Percentiles rank a stretch among this genome's conserved stretches.
These are phyloP conservation scores for Xylaria grammica DNA, from an alignment of 495 filamentous ascomycete genomes.

Conservation along the genomic window DNA sequence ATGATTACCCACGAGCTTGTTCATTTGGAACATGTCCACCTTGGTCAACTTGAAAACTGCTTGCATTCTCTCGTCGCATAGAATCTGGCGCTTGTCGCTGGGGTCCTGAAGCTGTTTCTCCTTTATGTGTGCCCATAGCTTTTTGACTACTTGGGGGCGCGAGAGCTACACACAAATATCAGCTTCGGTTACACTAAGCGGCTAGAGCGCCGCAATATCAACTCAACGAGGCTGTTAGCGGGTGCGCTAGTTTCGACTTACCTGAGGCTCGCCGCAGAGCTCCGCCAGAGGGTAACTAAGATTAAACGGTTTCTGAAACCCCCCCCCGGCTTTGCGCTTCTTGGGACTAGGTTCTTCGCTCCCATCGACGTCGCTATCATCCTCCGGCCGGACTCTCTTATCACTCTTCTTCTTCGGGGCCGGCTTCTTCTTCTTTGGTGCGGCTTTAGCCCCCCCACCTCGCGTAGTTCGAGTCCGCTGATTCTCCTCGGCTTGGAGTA, in stretches of 20 bases:
- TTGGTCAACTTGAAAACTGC: constrained; percentile 88
- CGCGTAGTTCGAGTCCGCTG: constrained; percentile 71
- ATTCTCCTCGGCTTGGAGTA: constrained; percentile 92
- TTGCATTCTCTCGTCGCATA: constrained; percentile 88
- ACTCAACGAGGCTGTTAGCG: not conserved
- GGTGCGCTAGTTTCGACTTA: constrained; percentile 39
- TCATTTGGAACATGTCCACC: constrained; percentile 99
- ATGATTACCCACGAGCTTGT: constrained; percentile 64
- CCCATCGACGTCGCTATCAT: constrained; percentile 76
- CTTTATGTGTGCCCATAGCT: constrained; percentile 93
- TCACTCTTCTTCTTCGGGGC: constrained; percentile 78
- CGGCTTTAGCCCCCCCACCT: constrained; percentile 58
- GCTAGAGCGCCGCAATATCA: not conserved
- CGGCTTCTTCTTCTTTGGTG: constrained; percentile 55
- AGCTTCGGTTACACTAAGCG: not conserved
- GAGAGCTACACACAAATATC: constrained; percentile 66
- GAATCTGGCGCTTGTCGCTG: constrained; percentile 85
- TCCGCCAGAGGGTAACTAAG: constrained; percentile 54
- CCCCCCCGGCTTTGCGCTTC: constrained; percentile 57
- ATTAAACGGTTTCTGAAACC: constrained; percentile 59
- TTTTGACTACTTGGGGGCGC: constrained; percentile 92
- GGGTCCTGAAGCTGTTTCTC: constrained; percentile 87
- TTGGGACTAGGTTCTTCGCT: constrained; percentile 57
- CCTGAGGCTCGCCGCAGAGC: constrained; percentile 65
- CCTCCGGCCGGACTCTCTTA: constrained; percentile 74